Percentiles rank a stretch among this genome's conserved stretches.
These are phyloP conservation scores for Pseudocercospora crystallina DNA, from an alignment of 2,329 filamentous ascomycete species.

Conservation along the genomic window DNA sequence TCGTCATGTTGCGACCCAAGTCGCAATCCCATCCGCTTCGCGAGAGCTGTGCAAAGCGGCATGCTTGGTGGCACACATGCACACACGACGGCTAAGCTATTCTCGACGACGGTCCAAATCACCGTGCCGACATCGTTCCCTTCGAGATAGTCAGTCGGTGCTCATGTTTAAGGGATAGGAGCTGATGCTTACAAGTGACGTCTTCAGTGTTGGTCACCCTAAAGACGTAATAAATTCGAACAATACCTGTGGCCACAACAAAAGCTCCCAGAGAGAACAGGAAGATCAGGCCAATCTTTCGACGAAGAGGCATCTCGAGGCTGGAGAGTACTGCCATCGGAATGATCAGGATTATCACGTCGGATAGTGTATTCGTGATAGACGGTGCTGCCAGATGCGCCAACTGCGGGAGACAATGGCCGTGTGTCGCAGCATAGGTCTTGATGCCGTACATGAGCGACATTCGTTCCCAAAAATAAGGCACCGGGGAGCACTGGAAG, in stretches of 20 bases:
- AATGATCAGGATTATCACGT: background rate
- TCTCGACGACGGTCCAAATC: background rate
- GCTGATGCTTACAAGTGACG: background rate
- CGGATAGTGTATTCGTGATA: background rate
- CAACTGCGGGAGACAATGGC: background rate
- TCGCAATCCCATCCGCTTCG: background rate
- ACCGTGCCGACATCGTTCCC: background rate
- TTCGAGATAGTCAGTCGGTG: background rate
- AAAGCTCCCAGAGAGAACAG: conserved; percentile 2
- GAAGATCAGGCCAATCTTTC: background rate
- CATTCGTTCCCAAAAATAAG: conserved; percentile 3
- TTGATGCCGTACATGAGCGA: background rate
- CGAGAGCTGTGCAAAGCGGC: background rate
- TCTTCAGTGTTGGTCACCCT: background rate
- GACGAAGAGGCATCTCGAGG: background rate
- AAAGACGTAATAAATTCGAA: conserved; percentile 1
- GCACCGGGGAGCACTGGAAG: background rate
- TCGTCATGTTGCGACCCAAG: background rate
- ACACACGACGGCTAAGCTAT: background rate
- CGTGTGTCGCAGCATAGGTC: background rate
- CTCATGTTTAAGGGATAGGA: too few species aligned
- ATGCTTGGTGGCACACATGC: background rate
- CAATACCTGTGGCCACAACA: background rate
- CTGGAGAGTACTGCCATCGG: background rate
- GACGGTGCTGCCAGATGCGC: background rate